A percentile compares a stretch with the other conserved stretches of the same genome.
Conservation (phyloP, 805 yeast genomes). For the Nakazawaea anatomiae region DNA sequence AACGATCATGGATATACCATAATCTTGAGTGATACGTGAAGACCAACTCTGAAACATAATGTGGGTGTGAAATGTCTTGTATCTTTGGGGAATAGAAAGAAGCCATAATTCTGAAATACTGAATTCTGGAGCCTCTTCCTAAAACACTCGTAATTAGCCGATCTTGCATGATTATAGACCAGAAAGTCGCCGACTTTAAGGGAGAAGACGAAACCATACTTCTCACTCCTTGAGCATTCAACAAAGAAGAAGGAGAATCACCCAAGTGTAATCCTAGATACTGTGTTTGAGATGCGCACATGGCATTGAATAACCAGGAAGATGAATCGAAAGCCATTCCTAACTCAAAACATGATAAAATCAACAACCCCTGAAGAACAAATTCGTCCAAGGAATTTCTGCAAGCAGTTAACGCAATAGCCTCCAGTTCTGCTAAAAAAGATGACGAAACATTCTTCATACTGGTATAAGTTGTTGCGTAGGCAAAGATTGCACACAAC, state of each 20-base stretch:
- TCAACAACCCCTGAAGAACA: conserved; percentile 22
- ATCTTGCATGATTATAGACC: conserved; percentile 28
- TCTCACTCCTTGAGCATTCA: neutral
- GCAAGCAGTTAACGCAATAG: conserved; percentile 18
- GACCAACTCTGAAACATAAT: conserved; percentile 17
- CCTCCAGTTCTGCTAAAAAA: conserved; percentile 20
- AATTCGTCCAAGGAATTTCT: conserved; percentile 16
- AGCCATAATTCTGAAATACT: conserved; percentile 24
- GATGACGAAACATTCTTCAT: conserved; percentile 11
- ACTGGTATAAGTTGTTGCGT: conserved; percentile 19
- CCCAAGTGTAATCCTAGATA: conserved; percentile 20
- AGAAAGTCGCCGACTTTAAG: conserved; percentile 18
- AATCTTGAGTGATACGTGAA: conserved; percentile 24
- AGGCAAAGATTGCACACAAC: conserved; percentile 22
- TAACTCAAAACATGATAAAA: conserved; percentile 25
- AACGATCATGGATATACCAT: conserved; percentile 27
- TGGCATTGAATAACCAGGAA: conserved; percentile 27
- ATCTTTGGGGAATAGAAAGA: conserved; percentile 21
- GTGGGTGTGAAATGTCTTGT: neutral
- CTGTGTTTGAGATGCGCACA: conserved; percentile 24
- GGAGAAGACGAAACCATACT: conserved; percentile 13
- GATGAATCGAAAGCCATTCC: conserved; percentile 27
- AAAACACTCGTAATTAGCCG: conserved; percentile 26
- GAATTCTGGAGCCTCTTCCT: conserved; percentile 29
- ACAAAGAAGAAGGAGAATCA: neutral